These are phyloP conservation scores for Quambalaria eucalypti DNA, from an alignment of 1,284 basidiomycete genomes.

Conservation along the genomic window DNA sequence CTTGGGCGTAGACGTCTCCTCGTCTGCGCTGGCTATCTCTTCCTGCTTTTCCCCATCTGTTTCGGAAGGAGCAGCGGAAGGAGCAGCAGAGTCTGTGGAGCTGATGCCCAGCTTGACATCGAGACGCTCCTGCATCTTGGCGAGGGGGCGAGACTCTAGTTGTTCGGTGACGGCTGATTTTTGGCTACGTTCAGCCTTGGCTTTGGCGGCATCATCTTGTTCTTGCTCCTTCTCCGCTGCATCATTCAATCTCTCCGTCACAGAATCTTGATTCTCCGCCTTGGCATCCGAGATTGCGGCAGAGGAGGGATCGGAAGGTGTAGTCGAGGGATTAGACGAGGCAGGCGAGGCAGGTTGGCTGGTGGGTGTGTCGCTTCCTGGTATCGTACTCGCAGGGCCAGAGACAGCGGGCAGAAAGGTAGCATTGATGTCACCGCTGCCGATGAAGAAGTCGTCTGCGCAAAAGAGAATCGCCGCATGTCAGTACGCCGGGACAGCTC, in stretches of 20 bases:
- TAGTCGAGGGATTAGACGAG: conserved; percentile 1
- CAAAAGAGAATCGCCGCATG: conserved; percentile 1
- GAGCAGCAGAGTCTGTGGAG: not conserved
- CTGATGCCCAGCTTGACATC: conserved; percentile 51
- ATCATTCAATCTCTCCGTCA: not conserved
- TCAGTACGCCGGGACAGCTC: not conserved
- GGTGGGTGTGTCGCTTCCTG: conserved; percentile 20
- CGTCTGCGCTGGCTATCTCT: too few relatives aligned
- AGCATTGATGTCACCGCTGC: conserved; percentile 97
- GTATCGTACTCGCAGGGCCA: conserved; percentile 10
- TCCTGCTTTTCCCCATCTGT: too few relatives aligned
- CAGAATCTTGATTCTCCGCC: conserved; percentile 3
- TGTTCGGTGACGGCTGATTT: conserved; percentile 62
- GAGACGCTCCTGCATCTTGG: conserved; percentile 66
- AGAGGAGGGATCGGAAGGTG: conserved; percentile 1
- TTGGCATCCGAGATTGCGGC: conserved; percentile 4
- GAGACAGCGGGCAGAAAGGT: conserved; percentile 68
- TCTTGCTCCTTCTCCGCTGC: not conserved
- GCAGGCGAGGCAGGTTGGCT: not conserved
- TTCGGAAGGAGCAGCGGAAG: too few relatives aligned
- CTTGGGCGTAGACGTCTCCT: too few relatives aligned
- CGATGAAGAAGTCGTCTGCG: conserved; percentile 89
- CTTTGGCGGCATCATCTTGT: conserved; percentile 6
- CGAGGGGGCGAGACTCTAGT: conserved; percentile 73
- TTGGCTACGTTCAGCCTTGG: conserved; percentile 29